Conservation (phyloP, 1,139 yeast genomes). For the Pichia sp. region DNA sequence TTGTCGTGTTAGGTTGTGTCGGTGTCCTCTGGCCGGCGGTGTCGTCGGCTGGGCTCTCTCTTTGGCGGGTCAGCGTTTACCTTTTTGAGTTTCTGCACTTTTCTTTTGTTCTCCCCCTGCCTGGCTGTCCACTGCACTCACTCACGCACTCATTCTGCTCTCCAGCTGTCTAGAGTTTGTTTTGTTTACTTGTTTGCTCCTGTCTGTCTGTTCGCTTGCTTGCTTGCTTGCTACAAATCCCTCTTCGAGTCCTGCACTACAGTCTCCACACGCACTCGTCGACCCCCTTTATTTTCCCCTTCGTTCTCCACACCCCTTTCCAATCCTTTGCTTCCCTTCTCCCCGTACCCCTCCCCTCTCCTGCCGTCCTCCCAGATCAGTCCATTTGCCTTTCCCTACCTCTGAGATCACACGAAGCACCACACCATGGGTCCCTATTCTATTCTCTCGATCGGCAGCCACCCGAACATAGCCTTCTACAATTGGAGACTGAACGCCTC, state of each 20-base stretch:
- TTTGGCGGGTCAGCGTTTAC: not conserved
- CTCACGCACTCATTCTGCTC: too few relatives aligned
- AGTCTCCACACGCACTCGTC: not conserved
- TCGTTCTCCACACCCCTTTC: not conserved
- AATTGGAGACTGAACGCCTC: conserved; percentile 46
- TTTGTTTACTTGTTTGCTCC: too few relatives aligned
- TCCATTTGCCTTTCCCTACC: not conserved
- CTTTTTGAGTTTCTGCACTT: not conserved
- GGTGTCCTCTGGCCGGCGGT: not conserved
- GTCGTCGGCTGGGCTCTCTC: not conserved
- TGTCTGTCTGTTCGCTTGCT: not conserved
- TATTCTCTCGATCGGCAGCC: conserved; percentile 39
- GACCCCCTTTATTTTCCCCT: not conserved
- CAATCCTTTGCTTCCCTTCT: too few relatives aligned
- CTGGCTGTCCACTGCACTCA: not conserved
- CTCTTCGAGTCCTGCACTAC: too few relatives aligned
- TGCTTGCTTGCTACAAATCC: not conserved
- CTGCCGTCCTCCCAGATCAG: too few relatives aligned
- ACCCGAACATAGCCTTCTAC: conserved; percentile 48
- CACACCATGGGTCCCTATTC: conserved; percentile 19
- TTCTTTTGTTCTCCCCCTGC: not conserved
- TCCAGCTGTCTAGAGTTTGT: too few relatives aligned
- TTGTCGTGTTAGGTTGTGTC: not conserved
- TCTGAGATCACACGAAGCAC: not conserved
- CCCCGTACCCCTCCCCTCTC: too few relatives aligned